Percentiles rank a stretch among this genome's conserved stretches.
phyloP scores from a whole-genome alignment of 768 basidiomycete genomes.

The Mycena venus region DNA sequence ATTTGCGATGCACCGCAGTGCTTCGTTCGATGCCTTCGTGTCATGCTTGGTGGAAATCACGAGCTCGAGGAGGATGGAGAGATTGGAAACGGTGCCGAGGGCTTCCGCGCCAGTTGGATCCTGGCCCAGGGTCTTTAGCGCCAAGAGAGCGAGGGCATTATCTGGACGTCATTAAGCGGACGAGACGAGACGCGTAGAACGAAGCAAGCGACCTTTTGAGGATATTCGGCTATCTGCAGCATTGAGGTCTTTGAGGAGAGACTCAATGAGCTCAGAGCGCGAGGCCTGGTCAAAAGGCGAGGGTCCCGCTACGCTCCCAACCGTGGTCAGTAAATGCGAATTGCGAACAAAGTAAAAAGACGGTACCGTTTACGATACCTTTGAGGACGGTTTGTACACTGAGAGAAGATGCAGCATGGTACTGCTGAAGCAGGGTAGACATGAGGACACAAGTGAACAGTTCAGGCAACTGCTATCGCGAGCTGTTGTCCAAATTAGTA shows the following conservation, averaged over 20 bases:
- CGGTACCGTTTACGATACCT: conserved; percentile 13
- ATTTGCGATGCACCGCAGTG: conserved; percentile 84
- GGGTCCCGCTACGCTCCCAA: conserved; percentile 59
- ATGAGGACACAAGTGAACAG: conserved; percentile 8
- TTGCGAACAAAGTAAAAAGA: background rate
- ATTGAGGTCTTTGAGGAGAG: conserved; percentile 74
- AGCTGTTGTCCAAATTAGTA: no score
- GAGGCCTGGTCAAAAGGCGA: conserved; percentile 60
- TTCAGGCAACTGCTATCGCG: no score
- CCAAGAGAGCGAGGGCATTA: conserved; percentile 74
- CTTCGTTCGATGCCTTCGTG: conserved; percentile 73
- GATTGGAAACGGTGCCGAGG: conserved; percentile 66
- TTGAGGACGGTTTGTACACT: conserved; percentile 7
- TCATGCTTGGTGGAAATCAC: conserved; percentile 69
- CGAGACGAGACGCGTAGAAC: background rate
- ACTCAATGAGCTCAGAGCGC: conserved; percentile 67
- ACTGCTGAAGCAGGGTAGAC: conserved; percentile 26
- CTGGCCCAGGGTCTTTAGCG: conserved; percentile 82
- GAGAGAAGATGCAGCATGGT: conserved; percentile 5
- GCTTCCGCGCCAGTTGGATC: conserved; percentile 75
- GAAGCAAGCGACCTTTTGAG: conserved; percentile 59
- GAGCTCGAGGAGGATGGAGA: conserved; percentile 68
- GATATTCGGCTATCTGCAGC: conserved; percentile 62
- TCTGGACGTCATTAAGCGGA: conserved; percentile 57
- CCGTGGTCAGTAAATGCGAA: background rate